phyloP scores from a whole-genome alignment of 441 rosid species.

The Gossypium lobatum region DNA sequence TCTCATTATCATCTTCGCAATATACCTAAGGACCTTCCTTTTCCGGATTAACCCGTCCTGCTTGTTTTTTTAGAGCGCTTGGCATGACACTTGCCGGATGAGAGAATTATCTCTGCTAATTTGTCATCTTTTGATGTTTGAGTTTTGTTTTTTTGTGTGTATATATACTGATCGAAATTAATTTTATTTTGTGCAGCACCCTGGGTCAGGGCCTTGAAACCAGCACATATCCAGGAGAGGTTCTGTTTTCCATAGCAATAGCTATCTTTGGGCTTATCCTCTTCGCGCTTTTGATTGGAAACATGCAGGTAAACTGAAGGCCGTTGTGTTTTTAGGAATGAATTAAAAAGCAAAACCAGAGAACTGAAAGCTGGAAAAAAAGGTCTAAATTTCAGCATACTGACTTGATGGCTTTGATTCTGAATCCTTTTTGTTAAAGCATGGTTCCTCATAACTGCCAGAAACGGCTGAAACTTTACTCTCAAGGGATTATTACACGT shows the following conservation, averaged over 20 bases:
- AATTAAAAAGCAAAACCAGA: too few relatives aligned
- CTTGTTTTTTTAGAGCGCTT: too few relatives aligned
- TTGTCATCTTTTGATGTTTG: not conserved
- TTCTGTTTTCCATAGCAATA: slow-evolving; percentile 71
- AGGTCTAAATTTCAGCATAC: too few relatives aligned
- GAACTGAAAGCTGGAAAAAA: too few relatives aligned
- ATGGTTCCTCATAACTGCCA: not conserved
- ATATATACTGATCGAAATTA: not conserved
- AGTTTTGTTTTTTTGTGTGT: not conserved
- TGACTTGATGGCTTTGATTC: not conserved
- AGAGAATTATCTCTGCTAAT: not conserved
- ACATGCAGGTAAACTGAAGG: slow-evolving; percentile 60
- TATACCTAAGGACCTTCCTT: too few relatives aligned
- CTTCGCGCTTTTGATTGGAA: slow-evolving; percentile 80
- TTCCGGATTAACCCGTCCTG: too few relatives aligned
- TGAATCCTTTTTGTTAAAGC: not conserved
- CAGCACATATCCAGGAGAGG: slow-evolving; percentile 66
- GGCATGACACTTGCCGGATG: not conserved
- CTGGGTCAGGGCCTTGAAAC: slow-evolving; percentile 89
- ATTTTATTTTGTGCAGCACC: slow-evolving; percentile 39
- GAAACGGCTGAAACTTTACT: not conserved
- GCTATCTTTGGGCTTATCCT: slow-evolving; percentile 83
- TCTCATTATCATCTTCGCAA: too few relatives aligned
- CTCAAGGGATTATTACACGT: not conserved
- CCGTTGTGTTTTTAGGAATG: not conserved